These are phyloP conservation scores for Coprinellus micaceus DNA, from an alignment of 768 basidiomycete genomes.

Conservation along the genomic window DNA sequence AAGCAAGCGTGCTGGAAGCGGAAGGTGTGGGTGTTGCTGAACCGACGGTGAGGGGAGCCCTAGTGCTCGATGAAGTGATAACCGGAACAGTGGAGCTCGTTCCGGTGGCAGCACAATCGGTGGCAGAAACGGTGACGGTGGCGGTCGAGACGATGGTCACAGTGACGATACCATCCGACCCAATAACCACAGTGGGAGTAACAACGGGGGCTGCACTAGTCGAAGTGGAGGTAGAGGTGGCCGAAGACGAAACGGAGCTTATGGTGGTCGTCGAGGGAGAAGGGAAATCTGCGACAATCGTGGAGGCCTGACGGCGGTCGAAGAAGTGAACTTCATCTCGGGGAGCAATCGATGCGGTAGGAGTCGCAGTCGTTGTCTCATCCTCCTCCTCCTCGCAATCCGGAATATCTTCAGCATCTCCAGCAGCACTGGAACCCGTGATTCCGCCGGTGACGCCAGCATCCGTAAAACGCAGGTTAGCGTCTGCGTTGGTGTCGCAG, in stretches of 20 bases:
- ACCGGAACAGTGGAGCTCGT: background rate
- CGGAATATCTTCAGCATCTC: too few relatives aligned
- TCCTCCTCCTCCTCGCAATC: constrained; percentile 9
- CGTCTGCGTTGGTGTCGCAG: constrained; percentile 41
- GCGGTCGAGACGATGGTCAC: constrained; percentile 25
- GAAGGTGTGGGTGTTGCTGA: constrained; percentile 3
- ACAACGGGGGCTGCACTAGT: constrained; percentile 2
- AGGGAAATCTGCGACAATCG: constrained; percentile 12
- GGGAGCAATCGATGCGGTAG: constrained; percentile 8
- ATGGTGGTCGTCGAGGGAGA: constrained; percentile 13
- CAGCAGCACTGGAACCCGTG: too few relatives aligned
- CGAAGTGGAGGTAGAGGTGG: background rate
- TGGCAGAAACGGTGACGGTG: constrained; percentile 3
- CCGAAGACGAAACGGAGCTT: background rate
- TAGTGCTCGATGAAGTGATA: too few relatives aligned
- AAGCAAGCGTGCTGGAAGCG: background rate
- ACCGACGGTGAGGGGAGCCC: constrained; percentile 6
- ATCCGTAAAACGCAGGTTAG: constrained; percentile 34
- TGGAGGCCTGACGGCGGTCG: constrained; percentile 17
- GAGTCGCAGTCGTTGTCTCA: constrained; percentile 7
- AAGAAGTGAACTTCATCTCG: background rate
- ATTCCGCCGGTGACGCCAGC: constrained; percentile 45
- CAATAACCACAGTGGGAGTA: constrained; percentile 27
- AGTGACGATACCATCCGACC: constrained; percentile 31
- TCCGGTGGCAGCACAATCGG: constrained; percentile 7